phyloP scores from a whole-genome alignment of 331 rosid species.

The Telfairia occidentalis region DNA sequence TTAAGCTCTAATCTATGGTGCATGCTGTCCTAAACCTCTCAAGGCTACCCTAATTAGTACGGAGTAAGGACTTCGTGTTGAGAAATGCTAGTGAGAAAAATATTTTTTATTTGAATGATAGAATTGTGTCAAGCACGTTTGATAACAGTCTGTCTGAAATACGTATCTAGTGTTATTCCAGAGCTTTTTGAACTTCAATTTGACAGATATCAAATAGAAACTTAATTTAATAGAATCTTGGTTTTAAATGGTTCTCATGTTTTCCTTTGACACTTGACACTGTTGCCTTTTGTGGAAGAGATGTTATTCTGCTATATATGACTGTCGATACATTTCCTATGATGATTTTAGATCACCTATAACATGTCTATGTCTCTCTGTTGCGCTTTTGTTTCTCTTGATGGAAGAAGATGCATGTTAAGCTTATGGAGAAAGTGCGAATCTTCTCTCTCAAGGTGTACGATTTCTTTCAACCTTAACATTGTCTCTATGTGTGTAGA shows the following conservation, averaged over 20 bases:
- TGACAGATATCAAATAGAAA: not conserved
- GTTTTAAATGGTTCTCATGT: not conserved
- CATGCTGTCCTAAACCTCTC: not conserved
- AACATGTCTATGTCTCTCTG: not conserved
- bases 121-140: not conserved
- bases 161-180: not conserved
- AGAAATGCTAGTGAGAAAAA: not conserved
- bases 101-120: not conserved
- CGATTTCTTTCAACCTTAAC: conserved; percentile 20
- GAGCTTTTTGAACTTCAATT: not conserved
- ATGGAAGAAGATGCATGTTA: conserved; percentile 80
- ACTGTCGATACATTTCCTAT: not conserved
- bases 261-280: not conserved
- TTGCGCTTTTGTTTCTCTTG: not conserved
- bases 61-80: not conserved
- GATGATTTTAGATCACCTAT: not conserved
- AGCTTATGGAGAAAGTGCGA: conserved; percentile 69
- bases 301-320: not conserved
- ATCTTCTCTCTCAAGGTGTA: conserved; percentile 69
- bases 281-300: not conserved
- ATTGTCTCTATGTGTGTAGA: not conserved
- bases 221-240: not conserved
- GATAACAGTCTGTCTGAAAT: not conserved
- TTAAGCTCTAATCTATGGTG: not conserved
- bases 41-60: not conserved